Base-by-base conservation (phyloP, 352 stramenopile genomes). In the Phytophthora meadii region DNA sequence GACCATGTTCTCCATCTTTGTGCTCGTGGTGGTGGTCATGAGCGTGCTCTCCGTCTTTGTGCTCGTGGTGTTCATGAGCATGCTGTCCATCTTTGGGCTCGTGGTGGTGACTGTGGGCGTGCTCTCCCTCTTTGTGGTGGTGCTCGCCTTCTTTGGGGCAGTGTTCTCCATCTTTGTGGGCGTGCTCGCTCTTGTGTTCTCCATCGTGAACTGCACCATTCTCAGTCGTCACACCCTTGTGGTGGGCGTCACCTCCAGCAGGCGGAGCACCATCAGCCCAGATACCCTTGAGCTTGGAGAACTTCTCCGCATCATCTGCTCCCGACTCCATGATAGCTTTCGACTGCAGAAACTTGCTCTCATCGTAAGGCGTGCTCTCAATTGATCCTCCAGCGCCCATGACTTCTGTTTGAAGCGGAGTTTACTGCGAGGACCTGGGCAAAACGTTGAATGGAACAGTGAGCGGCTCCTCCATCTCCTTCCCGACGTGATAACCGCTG, bases 301-400 rank as follows among this genome's bases (percentile, higher is more conserved):
- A 92, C 59, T 92, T 90, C 24, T 92, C 82, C 1, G 81, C 70
- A 36, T 92, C 82, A 46, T 92, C 75, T 3, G 55, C 68, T 0
- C 15, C n/a, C 3, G 78, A 87, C 28, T 87, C 82, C 81, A 92
- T 89, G 49, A 92, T 66, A 9, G 50, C 68, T 69, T 89, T 89
- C 25, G 82, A 89, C 69, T 92, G 46, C 40, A 82, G 71, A 73
- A 89, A 92, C 71, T 92, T 89, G 64, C 30, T 44, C 22, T 82
- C 58, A 41, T 92, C 79, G 59, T 87, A 92, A 51, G 70, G 65
- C 15, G 82, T 76, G 54, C 72, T 72, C 65, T 89, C 77, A 52
- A 92, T 87, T 15, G 81, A 88, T 41, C 52, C 51, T 25, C 65
- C 77, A 12, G 70, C 74, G 57, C 82, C 82, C 81, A 89, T 92